Conservation (phyloP, 257 asterid genomes). For the Lantana camara region DNA sequence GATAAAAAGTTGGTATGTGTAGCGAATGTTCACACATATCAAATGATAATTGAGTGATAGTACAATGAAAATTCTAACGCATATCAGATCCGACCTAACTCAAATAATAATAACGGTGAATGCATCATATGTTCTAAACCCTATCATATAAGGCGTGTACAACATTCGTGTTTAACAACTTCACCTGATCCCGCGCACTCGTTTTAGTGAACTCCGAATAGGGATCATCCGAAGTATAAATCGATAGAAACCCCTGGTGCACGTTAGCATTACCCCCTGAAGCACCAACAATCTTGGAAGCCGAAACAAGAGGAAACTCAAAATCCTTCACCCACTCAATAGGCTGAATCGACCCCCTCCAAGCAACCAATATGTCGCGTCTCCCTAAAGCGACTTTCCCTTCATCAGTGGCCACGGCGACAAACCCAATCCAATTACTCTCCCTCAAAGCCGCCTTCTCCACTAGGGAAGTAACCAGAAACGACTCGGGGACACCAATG, state of each 20-base stretch:
- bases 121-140: no score
- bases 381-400: slow-evolving; percentile 58
- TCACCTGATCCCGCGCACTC: slow-evolving; percentile 52
- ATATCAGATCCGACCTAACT: no score
- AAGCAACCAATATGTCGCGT: slow-evolving; percentile 61
- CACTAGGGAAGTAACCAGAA: slow-evolving; percentile 38
- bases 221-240: slow-evolving; percentile 34
- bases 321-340: slow-evolving; percentile 58
- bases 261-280: slow-evolving; percentile 10
- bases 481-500: slow-evolving; percentile 43
- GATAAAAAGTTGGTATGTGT: no score
- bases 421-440: slow-evolving; percentile 61
- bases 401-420: slow-evolving; percentile 66
- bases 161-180: background rate
- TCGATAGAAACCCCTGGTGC: slow-evolving; percentile 39
- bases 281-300: slow-evolving; percentile 37
- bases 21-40: no score
- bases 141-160: no score
- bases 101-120: no score
- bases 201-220: slow-evolving; percentile 28
- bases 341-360: slow-evolving; percentile 59
- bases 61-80: no score
- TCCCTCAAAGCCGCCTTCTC: slow-evolving; percentile 33
- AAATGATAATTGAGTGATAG: no score
- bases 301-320: slow-evolving; percentile 43